These are phyloP conservation scores for Anethum foeniculum DNA, from an alignment of 140 eudicot genomes.

Conservation along the genomic window DNA sequence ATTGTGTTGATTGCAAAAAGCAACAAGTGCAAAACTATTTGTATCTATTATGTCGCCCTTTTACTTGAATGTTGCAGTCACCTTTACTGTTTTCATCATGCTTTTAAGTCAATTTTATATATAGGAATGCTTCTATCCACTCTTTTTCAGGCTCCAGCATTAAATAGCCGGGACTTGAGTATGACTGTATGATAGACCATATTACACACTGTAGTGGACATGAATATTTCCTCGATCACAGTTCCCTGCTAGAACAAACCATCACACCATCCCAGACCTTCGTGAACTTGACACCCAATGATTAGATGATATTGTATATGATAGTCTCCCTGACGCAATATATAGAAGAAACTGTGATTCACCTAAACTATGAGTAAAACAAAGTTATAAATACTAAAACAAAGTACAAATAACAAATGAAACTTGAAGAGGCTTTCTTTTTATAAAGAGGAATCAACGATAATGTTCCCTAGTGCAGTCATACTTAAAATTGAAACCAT, in stretches of 20 bases:
- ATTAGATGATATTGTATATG: neutral
- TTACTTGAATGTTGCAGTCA: neutral
- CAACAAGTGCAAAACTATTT: neutral
- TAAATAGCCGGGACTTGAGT: neutral
- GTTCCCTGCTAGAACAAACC: neutral
- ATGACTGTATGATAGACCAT: neutral
- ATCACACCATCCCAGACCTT: neutral
- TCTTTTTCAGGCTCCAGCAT: neutral
- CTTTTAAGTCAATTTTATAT: neutral
- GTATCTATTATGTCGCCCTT: neutral
- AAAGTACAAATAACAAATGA: neutral
- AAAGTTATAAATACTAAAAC: too few species aligned
- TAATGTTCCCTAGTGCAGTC: neutral
- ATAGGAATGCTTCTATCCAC: neutral
- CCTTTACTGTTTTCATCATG: neutral
- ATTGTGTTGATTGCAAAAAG: neutral
- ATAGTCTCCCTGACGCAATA: neutral
- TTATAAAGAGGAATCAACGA: too few species aligned
- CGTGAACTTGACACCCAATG: neutral
- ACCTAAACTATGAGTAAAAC: neutral
- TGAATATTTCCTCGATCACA: neutral
- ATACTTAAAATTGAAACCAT: too few species aligned
- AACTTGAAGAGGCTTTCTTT: neutral
- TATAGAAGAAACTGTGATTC: neutral
- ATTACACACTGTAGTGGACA: neutral